phyloP scores from a whole-genome alignment of 495 filamentous ascomycete genomes.

The Trichoderma parareesei region DNA sequence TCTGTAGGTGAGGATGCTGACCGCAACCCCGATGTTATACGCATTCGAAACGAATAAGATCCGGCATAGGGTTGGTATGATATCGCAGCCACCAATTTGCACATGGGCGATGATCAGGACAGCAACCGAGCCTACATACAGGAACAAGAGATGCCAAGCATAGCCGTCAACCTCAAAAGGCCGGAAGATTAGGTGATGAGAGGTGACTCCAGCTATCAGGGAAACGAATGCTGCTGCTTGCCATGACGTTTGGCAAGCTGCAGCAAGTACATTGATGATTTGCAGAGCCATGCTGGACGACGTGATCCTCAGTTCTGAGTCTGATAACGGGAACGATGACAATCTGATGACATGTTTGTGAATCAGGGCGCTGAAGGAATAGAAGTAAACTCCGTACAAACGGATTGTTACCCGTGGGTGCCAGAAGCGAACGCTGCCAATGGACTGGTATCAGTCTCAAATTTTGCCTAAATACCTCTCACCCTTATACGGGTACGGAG shows the following conservation, averaged over 20 bases:
- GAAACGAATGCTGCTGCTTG: neutral
- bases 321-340: no score
- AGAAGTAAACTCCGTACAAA: no score
- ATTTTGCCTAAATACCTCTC: no score
- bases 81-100: neutral
- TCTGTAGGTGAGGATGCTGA: constrained; percentile 39
- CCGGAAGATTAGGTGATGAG: constrained; percentile 11
- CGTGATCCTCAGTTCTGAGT: neutral
- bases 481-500: no score
- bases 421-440: no score
- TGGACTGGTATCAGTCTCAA: no score
- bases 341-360: no score
- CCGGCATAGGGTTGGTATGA: neutral
- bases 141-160: constrained; percentile 10
- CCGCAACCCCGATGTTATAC: constrained; percentile 7
- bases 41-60: neutral
- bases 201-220: neutral
- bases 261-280: neutral
- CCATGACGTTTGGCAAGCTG: neutral
- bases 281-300: neutral
- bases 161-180: constrained; percentile 13
- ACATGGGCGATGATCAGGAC: constrained; percentile 7
- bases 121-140: neutral
- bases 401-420: no score
- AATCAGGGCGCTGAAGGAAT: no score